Base-by-base conservation (phyloP, 75 land plant species). In the Isoetes taiwanensis region DNA sequence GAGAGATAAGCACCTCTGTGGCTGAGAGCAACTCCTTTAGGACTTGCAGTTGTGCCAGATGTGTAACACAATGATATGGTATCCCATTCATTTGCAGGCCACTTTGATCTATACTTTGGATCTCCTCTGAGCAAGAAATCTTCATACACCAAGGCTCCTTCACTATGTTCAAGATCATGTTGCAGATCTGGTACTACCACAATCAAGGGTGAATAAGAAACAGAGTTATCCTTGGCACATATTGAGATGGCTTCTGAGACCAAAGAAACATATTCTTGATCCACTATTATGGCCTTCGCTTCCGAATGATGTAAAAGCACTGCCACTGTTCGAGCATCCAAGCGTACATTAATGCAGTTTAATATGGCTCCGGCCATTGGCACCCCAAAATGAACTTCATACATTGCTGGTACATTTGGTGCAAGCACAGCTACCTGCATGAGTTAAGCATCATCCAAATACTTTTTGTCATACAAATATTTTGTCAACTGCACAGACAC, bases 351-450 rank as follows among this genome's bases (percentile, higher is more conserved):
- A 53, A 90, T 75, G 61, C 58, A 24, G 61, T 90, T 90, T 23
- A 90, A 29, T 1, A 86, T 85, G 23, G 84, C 78, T 23, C 88
- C 87, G 25, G 88, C 63, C 97, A 90, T 90, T 38, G 97, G 94
- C 35, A 90, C 72, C 32, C 85, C 97, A 67, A 90, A 90, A 69
- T 90, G 97, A 31, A 86, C 82, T 64, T 90, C 97, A 62, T 86
- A 90, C 9, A 79, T 59, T 0, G 83, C 94, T 2, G 97, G 97
- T 24, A 83, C 61, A 32, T 90, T 90, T 43, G 97, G 97, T 11
- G 94, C 85, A 46, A 86, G 68, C 17, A 83, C 72, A 24, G 88
- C 78, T 8, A 89, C 88, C 88, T 84, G 73, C 65, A 41, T 12
- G 17, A 48, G 14, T 14, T 37, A n/a, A n/a, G n/a, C n/a, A n/a